A percentile compares a stretch with the other conserved stretches of the same genome.
Evolutionary conservation across 805 yeast species (phyloP).

Genomic region (Candida namnaoensis): DNA sequence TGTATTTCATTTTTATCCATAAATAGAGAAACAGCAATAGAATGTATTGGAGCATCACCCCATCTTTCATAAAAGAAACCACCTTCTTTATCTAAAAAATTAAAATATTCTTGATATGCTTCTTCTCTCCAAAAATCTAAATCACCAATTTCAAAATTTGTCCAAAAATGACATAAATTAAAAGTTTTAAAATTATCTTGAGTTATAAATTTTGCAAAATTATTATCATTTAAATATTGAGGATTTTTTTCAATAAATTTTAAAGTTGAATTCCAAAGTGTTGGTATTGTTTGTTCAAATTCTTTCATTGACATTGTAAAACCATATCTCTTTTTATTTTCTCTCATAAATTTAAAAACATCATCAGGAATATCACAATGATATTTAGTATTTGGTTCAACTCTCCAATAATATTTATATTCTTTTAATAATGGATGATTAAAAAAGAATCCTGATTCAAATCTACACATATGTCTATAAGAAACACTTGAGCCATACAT

Average conservation of each 20-base stretch:
- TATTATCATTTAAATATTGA: slow-evolving; percentile 47
- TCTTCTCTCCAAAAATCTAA: slow-evolving; percentile 68
- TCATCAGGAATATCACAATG: slow-evolving; percentile 74
- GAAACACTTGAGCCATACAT: slow-evolving; percentile 71
- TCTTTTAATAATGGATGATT: slow-evolving; percentile 53
- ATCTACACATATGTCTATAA: slow-evolving; percentile 87
- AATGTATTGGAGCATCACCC: slow-evolving; percentile 87
- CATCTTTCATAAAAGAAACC: slow-evolving; percentile 88
- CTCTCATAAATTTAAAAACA: slow-evolving; percentile 72
- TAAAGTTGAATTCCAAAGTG: slow-evolving; percentile 67
- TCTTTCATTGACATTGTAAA: slow-evolving; percentile 72
- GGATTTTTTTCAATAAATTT: slow-evolving; percentile 52
- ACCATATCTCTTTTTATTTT: slow-evolving; percentile 63
- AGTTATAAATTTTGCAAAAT: slow-evolving; percentile 53
- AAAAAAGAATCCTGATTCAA: slow-evolving; percentile 75
- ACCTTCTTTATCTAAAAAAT: slow-evolving; percentile 61
- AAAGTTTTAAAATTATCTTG: slow-evolving; percentile 58
- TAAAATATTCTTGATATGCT: slow-evolving; percentile 62
- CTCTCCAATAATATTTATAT: slow-evolving; percentile 86
- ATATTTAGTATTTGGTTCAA: slow-evolving; percentile 70
- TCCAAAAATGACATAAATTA: slow-evolving; percentile 89
- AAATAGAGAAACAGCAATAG: slow-evolving; percentile 69
- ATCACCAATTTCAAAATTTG: slow-evolving; percentile 77
- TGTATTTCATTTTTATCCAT: slow-evolving; percentile 55
- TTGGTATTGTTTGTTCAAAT: slow-evolving; percentile 59